Evolutionary conservation across 202 grass and related monocot genomes (phyloP).

Genomic region (Zoysia matrella): DNA sequence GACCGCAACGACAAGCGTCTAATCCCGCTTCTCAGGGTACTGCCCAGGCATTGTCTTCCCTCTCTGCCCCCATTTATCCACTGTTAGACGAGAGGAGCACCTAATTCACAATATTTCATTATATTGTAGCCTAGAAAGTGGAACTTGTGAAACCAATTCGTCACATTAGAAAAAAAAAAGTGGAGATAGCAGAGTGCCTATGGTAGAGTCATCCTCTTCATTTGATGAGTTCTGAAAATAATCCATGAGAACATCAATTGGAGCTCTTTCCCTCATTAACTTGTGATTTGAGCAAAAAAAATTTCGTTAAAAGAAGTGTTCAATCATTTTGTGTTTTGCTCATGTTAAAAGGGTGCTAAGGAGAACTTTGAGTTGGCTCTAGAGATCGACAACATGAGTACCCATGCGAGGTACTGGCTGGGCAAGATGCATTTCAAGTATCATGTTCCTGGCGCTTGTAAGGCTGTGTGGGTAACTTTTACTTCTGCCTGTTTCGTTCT

Average conservation of each 20-base stretch:
- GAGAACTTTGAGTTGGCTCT: constrained; percentile 93
- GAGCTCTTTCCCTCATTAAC: background rate
- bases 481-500: constrained; percentile 1
- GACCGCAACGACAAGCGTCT: constrained; percentile 80
- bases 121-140: background rate
- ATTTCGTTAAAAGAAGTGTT: background rate
- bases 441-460: constrained; percentile 92
- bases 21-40: constrained; percentile 83
- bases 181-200: background rate
- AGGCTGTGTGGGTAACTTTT: constrained; percentile 67
- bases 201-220: background rate
- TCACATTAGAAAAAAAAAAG: background rate
- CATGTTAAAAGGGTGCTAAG: constrained; percentile 65
- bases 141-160: background rate
- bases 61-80: background rate
- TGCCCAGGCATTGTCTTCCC: background rate
- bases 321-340: constrained; percentile 21
- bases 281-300: too few relatives aligned
- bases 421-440: constrained; percentile 98
- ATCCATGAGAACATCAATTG: background rate
- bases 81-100: background rate
- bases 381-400: constrained; percentile 90
- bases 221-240: background rate
- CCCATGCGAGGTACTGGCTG: constrained; percentile 83
- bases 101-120: background rate